Evolutionary conservation across 257 asterid genomes (phyloP).

Genomic region (Rauvolfia tetraphylla): DNA sequence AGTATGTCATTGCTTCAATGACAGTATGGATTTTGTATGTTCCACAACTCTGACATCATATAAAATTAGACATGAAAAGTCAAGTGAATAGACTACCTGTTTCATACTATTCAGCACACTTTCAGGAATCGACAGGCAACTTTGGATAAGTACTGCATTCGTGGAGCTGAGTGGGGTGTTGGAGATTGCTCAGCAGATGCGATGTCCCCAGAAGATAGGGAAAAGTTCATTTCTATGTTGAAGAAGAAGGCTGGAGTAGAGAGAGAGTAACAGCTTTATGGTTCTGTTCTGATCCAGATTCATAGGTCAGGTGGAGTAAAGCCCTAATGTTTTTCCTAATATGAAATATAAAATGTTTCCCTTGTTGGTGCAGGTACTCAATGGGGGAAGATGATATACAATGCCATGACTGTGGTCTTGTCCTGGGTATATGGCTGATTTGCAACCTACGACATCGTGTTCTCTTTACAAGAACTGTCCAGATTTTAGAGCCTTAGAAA

Average conservation of each 20-base stretch:
- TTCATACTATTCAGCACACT: not conserved
- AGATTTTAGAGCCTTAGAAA: not conserved
- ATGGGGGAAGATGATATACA: not conserved
- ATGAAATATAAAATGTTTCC: not conserved
- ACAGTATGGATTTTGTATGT: not conserved
- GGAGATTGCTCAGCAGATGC: constrained; percentile 91
- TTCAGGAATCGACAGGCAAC: constrained; percentile 60
- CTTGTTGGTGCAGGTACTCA: not conserved
- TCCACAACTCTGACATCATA: not conserved
- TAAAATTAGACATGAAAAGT: not conserved
- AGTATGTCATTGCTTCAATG: not conserved
- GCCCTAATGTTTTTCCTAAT: not conserved
- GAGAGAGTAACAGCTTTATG: constrained; percentile 27
- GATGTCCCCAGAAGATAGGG: constrained; percentile 82
- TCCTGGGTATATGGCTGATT: not conserved
- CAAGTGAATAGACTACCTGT: not conserved
- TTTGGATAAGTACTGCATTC: constrained; percentile 73
- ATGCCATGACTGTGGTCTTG: too few relatives aligned
- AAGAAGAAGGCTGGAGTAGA: constrained; percentile 79
- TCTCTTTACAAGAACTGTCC: not conserved
- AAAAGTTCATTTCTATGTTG: constrained; percentile 70
- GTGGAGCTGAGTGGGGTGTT: constrained; percentile 99
- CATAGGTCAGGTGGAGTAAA: not conserved
- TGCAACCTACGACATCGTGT: not conserved
- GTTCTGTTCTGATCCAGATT: not conserved